Percentiles rank a stretch among this genome's conserved stretches.
Conservation (phyloP, 1,139 yeast species). For the Blastobotrys petasosporus region DNA sequence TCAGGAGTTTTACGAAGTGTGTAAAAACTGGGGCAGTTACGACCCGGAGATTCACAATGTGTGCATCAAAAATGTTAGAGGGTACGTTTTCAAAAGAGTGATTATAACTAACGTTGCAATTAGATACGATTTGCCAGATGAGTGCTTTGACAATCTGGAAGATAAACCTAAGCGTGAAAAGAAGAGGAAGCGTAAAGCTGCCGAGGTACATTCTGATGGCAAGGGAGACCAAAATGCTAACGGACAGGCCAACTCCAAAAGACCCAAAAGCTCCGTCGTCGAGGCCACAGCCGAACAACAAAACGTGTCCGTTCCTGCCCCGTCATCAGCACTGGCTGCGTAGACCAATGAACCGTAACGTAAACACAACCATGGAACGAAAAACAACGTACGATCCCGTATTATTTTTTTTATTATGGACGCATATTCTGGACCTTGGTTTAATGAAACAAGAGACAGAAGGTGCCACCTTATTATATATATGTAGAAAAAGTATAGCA, state of each 20-base stretch:
- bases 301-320: no score
- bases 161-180: slow-evolving; percentile 54
- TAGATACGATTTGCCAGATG: slow-evolving; percentile 70
- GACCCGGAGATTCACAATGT: slow-evolving; percentile 53
- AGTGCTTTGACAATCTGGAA: slow-evolving; percentile 79
- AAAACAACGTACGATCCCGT: no score
- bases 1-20: slow-evolving; percentile 73
- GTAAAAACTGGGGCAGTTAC: slow-evolving; percentile 67
- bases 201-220: slow-evolving; percentile 6
- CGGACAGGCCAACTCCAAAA: slow-evolving; percentile 3
- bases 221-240: slow-evolving; percentile 3
- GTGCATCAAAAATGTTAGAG: slow-evolving; percentile 69
- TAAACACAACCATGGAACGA: no score
- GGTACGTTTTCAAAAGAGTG: slow-evolving; percentile 27
- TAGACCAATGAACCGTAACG: no score
- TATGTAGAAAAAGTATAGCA: no score
- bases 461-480: no score
- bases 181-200: slow-evolving; percentile 42
- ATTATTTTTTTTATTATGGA: no score
- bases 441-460: no score
- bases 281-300: no score
- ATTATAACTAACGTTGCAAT: slow-evolving; percentile 9
- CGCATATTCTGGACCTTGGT: no score
- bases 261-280: slow-evolving; percentile 1
- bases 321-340: no score